phyloP scores from a whole-genome alignment of 116 monocot genomes.

The Phalaenopsis hybrid region DNA sequence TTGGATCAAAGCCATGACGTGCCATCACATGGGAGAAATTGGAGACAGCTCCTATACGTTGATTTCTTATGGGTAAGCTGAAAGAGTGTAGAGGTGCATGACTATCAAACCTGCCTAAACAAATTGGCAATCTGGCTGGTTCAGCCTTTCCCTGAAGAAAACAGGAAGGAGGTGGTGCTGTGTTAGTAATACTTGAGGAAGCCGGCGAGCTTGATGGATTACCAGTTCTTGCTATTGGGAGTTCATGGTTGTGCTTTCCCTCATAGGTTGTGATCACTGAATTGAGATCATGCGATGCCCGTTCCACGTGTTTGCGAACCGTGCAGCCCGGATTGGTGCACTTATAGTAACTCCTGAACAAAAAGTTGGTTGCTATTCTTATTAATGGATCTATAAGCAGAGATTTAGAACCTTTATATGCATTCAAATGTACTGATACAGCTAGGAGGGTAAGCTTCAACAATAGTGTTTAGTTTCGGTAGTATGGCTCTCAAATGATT shows the following conservation, averaged over 20 bases:
- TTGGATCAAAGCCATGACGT: constrained; percentile 7
- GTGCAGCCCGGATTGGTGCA: constrained; percentile 65
- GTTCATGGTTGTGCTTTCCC: constrained; percentile 80
- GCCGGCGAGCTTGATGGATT: constrained; percentile 4
- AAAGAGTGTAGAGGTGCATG: constrained; percentile 16
- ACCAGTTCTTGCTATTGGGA: constrained; percentile 50
- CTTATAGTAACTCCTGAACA: constrained; percentile 83
- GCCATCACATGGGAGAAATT: constrained; percentile 19
- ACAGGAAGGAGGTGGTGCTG: constrained; percentile 10
- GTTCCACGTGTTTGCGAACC: constrained; percentile 75
- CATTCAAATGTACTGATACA: neutral
- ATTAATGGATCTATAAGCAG: neutral
- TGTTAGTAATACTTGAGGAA: neutral
- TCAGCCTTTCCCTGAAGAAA: constrained; percentile 16
- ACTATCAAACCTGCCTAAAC: constrained; percentile 11
- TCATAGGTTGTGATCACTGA: constrained; percentile 81
- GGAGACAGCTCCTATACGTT: neutral
- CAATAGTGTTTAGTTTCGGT: too few species aligned
- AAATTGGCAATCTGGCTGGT: neutral
- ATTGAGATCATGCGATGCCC: constrained; percentile 62
- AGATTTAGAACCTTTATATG: too few species aligned
- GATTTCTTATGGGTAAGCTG: constrained; percentile 13
- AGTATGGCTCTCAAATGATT: neutral
- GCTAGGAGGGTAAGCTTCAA: neutral
- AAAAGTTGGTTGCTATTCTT: neutral